phyloP scores from a whole-genome alignment of 164 flowering plant species.

The Platanus orientalis region DNA sequence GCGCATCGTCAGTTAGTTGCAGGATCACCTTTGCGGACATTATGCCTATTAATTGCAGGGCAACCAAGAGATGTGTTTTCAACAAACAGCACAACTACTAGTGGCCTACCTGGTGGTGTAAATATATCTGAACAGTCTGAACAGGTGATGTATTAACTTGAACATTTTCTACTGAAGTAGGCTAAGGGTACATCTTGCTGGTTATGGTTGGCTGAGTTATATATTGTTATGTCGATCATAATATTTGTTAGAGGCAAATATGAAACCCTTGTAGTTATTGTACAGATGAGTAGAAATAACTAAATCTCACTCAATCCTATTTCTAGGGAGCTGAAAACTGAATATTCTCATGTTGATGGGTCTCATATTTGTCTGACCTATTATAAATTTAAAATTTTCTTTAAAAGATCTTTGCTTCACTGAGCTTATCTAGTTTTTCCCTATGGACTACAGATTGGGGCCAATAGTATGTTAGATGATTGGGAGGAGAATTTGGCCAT shows the following conservation, averaged over 20 bases:
- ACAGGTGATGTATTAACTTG: slow-evolving; percentile 43
- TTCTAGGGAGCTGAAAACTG: too few relatives aligned
- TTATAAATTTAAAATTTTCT: neutral
- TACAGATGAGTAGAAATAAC: neutral
- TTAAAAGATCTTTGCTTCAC: neutral
- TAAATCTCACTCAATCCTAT: neutral
- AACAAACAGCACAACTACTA: slow-evolving; percentile 19
- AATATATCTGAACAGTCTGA: slow-evolving; percentile 43
- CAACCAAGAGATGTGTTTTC: slow-evolving; percentile 92
- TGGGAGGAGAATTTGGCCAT: slow-evolving; percentile 94
- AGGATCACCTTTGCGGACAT: slow-evolving; percentile 83
- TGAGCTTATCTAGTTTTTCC: slow-evolving; percentile 4
- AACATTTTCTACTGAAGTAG: neutral
- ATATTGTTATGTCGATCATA: too few relatives aligned
- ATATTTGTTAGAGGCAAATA: neutral
- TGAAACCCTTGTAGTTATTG: neutral
- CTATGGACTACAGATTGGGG: slow-evolving; percentile 33
- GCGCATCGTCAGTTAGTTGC: slow-evolving; percentile 59
- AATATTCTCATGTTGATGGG: neutral
- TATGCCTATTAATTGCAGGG: slow-evolving; percentile 88
- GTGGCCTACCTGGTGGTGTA: slow-evolving; percentile 23
- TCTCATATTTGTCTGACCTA: neutral
- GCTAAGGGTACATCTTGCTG: neutral
- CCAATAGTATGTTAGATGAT: slow-evolving; percentile 64
- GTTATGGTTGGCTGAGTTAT: too few relatives aligned